Evolutionary conservation across 1,139 yeast species (phyloP), one percentile per base, ranked within the genome.

Genomic region (Kodamaea ohmeri): DNA sequence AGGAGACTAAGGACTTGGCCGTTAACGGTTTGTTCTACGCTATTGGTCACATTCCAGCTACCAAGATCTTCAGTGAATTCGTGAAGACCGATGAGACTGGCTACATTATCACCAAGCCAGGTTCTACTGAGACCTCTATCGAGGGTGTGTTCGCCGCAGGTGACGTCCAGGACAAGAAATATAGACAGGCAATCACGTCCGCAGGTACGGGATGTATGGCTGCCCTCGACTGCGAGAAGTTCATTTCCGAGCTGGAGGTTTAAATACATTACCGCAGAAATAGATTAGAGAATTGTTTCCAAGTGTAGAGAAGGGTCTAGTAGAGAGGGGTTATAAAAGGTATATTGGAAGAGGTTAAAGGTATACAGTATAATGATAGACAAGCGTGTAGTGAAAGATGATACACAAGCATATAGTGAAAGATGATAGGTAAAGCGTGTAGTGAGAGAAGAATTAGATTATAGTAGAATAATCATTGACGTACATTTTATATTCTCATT

Each of bases 131-230:
- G 53, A 94, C 98, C 36, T 81, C 94, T n/a, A 77, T 90, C 46
- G 79, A 78, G 56, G 97, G 97, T 61, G 86, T 92, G 46, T 92
- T 83, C 54, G 99, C 99, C 45, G 98, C 98, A 45, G 98, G 99
- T 69, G 99, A 92, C 63, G 98, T 92, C 38, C 98, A 92, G 67
- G 99, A 92, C 65, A 84, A 88, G 67, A 79, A 78, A 61, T 92
- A 90, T 67, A 86, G 98, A 81, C 99, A 92, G 72, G 99, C 99
- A 43, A 88, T 92, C 60, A 92, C 99, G 36, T 89, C 97, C 60
- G 98, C 98, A 22, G 99, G 98, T 59, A 78, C 96, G 49, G 99
- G 99, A 47, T 92, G 98, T 76, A 92, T 90, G 97, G 99, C 99
- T 53, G 99, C 95, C 46, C 76, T 92, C 49, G 98, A 92, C 58